Evolutionary conservation across 306 rosid genomes (phyloP), one percentile per base, ranked within the genome.

Genomic region (Vigna unguiculata): DNA sequence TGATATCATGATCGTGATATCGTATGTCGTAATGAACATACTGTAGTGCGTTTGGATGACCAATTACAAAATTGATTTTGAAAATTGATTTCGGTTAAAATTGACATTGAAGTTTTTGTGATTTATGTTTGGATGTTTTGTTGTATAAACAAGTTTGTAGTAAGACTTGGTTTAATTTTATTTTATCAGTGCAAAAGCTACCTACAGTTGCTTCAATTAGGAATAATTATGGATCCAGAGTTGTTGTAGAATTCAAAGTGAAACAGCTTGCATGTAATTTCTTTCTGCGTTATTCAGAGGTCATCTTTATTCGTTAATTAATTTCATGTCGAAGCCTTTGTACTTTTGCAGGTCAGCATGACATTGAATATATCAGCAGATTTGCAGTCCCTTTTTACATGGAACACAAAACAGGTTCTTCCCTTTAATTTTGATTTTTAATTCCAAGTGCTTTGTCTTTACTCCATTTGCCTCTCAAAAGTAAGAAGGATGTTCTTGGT

Each of bases 331-430:
- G 16, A 24, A 47, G n/a, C 70, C 45, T 73, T 75, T 77, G 57
- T 47, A 65, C 69, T 47, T 57, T 55, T 83, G 89, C 91, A 94
- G 98, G 88, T 90, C 78, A 86, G 96, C 95, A 38, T 91, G 91
- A 87, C 96, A 49, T 75, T 94, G 82, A 91, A 89, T 77, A 87
- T 94, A 77, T 82, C 98, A 74, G 97, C 97, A 25, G 91, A 90
- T 84, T 87, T 93, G 63, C 94, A 90, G 82, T 88, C 97, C 61
- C 85, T 92, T 70, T 92, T 92, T 83, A 92, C 96, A 14, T 92
- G 97, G 97, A 93, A 93, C 78, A 93, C 97, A 6, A 93, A 93
- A 81, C 97, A 93, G 97, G 97, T 93, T 78, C 41, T 58, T 76
- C 34, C 68, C 60, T 75, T 78, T 59, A 84, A 64, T 77, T 63